Evolutionary conservation across 148 eudicot species (phyloP), one percentile per base, ranked within the genome.

Genomic region (Pouteria glomerata): DNA sequence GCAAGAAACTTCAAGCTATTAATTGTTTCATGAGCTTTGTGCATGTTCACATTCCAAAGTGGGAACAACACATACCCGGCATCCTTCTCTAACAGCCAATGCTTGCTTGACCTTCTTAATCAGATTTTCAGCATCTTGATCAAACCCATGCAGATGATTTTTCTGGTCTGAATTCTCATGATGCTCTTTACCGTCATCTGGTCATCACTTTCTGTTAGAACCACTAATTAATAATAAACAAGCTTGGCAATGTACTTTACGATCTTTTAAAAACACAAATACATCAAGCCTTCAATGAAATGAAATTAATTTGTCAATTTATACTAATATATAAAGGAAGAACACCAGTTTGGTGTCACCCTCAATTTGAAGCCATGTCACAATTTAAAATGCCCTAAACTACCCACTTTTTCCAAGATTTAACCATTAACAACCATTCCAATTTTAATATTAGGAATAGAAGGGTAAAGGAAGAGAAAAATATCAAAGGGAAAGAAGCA

Each of bases 81-180:
- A 96, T 53, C 99, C 99, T 90, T 96, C 99, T 51, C 88, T 86
- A 74, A 80, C 73, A 44, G 87, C 79, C 61, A 96, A 30, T 75
- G 99, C 96, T 75, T 88, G 84, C 87, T 88, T 92, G 73, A 92
- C 97, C 78, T 81, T 88, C 81, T 90, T 90, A 19, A 96, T 84
- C 82, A 85, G 82, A 57, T 76, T 82, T 78, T 96, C 89, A 80
- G 92, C 88, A 68, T 88, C 99, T 75, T 92, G 81, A 82, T 92
- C 99, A 83, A 90, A 83, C 55, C 80, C 84, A 73, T 90, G 89
- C 56, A 82, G 83, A 83, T 90, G 90, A 65, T 53, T 64, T 80
- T 93, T 90, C 26, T 80, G 73, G 37, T 82, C 80, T 29, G 77
- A 67, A 74, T 87, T 87, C 58, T 81, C 84, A 48, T 85, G 85